Percentiles rank a stretch among this genome's conserved stretches.
phyloP scores from a whole-genome alignment of 768 basidiomycete species.

The Obba rivulosa region DNA sequence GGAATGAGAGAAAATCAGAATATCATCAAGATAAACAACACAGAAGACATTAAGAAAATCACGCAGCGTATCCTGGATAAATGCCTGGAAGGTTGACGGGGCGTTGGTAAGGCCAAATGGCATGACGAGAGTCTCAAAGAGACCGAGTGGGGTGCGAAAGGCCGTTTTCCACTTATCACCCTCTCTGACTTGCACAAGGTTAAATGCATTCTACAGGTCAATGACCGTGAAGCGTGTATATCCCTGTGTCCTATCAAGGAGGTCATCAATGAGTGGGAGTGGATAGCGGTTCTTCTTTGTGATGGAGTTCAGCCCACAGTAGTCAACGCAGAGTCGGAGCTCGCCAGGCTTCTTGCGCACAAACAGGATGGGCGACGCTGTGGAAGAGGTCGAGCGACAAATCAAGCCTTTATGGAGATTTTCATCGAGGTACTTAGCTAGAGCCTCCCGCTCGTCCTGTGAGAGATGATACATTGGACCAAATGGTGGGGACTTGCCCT shows the following conservation, averaged over 20 bases:
- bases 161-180: slow-evolving; percentile 35
- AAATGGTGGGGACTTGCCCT: slow-evolving; percentile 19
- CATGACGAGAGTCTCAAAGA: slow-evolving; percentile 30
- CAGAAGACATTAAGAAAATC: slow-evolving; percentile 18
- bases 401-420: slow-evolving; percentile 29
- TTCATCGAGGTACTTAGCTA: slow-evolving; percentile 30
- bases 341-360: slow-evolving; percentile 19
- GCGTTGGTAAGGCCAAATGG: slow-evolving; percentile 24
- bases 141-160: slow-evolving; percentile 30
- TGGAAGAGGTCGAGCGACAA: slow-evolving; percentile 19
- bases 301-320: slow-evolving; percentile 24
- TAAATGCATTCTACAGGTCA: slow-evolving; percentile 35
- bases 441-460: slow-evolving; percentile 25
- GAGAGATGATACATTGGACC: slow-evolving; percentile 32
- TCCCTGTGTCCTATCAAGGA: slow-evolving; percentile 19
- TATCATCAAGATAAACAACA: slow-evolving; percentile 12
- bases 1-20: slow-evolving; percentile 9
- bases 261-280: slow-evolving; percentile 26
- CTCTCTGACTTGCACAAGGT: slow-evolving; percentile 32
- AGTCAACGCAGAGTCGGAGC: slow-evolving; percentile 20
- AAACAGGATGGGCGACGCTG: slow-evolving; percentile 21
- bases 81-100: slow-evolving; percentile 11
- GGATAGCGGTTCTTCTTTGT: slow-evolving; percentile 29
- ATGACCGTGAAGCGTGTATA: slow-evolving; percentile 27
- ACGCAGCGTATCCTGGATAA: slow-evolving; percentile 7